phyloP scores from a whole-genome alignment of 805 yeast genomes.

The Kodamaea leandrae region DNA sequence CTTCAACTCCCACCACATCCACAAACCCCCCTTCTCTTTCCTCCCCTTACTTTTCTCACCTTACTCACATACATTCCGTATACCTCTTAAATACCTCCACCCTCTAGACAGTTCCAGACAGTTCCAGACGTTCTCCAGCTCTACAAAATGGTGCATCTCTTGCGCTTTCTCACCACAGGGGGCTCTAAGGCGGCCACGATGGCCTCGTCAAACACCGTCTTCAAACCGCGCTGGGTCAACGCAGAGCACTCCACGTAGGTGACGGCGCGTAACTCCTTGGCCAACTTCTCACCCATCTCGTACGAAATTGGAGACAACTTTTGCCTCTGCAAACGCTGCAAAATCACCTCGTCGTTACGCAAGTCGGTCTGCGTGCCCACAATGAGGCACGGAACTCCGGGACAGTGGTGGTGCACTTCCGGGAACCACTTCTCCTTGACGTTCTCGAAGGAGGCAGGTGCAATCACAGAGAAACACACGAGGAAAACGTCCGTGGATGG shows the following conservation, averaged over 20 bases:
- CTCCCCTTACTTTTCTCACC: background rate
- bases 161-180: slow-evolving; percentile 76
- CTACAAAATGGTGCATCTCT: slow-evolving; percentile 83
- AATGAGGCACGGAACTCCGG: slow-evolving; percentile 95
- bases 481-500: slow-evolving; percentile 97
- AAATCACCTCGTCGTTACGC: slow-evolving; percentile 87
- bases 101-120: slow-evolving; percentile 5
- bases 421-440: slow-evolving; percentile 99
- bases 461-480: slow-evolving; percentile 93
- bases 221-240: slow-evolving; percentile 92
- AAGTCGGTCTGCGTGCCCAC: slow-evolving; percentile 97
- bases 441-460: slow-evolving; percentile 96
- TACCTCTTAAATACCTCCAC: background rate
- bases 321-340: slow-evolving; percentile 87
- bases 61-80: background rate
- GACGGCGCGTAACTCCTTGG: slow-evolving; percentile 91
- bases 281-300: slow-evolving; percentile 88
- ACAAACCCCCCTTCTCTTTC: background rate
- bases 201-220: slow-evolving; percentile 98
- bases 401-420: slow-evolving; percentile 93
- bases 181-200: slow-evolving; percentile 98
- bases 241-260: slow-evolving; percentile 98
- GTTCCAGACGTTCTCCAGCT: slow-evolving; percentile 4
- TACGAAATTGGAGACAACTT: slow-evolving; percentile 80
- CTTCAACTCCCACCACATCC: background rate